These are phyloP conservation scores for Fusarium penzigii DNA, from an alignment of 2,329 filamentous ascomycete genomes.

Conservation along the genomic window DNA sequence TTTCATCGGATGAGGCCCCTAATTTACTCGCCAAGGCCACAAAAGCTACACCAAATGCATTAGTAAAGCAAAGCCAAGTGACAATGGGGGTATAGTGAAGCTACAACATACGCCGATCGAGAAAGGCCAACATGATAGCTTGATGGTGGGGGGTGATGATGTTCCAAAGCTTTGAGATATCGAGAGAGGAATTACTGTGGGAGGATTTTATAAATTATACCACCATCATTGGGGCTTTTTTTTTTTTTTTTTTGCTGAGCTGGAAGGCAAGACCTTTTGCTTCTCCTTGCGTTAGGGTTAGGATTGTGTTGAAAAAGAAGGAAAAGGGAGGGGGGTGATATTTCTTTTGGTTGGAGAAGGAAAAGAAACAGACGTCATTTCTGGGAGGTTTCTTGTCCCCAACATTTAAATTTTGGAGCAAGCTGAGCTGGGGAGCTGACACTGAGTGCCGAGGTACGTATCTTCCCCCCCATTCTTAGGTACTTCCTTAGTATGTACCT, in stretches of 20 bases:
- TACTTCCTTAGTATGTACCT: too few relatives aligned
- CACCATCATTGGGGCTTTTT: too few relatives aligned
- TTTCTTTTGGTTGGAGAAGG: constrained; percentile 23
- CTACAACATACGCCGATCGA: constrained; percentile 20
- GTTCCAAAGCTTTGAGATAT: neutral
- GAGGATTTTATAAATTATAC: too few relatives aligned
- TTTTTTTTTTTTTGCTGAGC: too few relatives aligned
- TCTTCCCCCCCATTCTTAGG: neutral
- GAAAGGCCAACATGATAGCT: constrained; percentile 18
- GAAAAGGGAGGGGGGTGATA: neutral
- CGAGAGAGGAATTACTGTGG: too few relatives aligned
- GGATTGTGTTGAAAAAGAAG: neutral
- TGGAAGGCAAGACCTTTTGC: too few relatives aligned
- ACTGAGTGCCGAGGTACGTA: neutral
- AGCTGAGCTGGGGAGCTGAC: too few relatives aligned
- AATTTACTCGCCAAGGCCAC: constrained; percentile 33
- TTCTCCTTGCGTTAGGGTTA: too few relatives aligned
- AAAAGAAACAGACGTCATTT: constrained; percentile 7
- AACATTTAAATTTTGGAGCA: neutral
- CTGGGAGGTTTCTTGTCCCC: neutral
- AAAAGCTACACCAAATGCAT: constrained; percentile 32
- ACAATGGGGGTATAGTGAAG: neutral
- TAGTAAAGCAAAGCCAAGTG: neutral
- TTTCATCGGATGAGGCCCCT: constrained; percentile 41
- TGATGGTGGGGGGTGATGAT: neutral